A percentile compares a stretch with the other conserved stretches of the same genome.
phyloP scores from a whole-genome alignment of 257 asterid species.

The Solanum etuberosum region DNA sequence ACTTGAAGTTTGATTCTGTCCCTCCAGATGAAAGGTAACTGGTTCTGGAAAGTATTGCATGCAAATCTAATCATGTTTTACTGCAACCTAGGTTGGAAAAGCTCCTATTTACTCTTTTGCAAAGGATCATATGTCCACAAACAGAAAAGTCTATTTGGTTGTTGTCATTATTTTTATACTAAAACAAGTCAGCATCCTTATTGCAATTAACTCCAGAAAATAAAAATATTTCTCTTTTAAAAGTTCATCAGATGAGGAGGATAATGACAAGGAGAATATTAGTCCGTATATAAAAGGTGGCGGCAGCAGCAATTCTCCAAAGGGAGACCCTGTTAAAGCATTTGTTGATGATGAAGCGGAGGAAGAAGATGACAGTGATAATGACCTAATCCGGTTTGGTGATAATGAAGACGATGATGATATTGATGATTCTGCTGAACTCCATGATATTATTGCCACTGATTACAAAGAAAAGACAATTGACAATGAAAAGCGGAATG shows the following conservation, averaged over 20 bases:
- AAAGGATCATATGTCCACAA: background rate
- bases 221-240: constrained; percentile 3
- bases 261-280: constrained; percentile 58
- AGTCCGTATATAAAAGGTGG: constrained; percentile 25
- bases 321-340: constrained; percentile 58
- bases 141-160: background rate
- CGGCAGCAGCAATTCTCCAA: constrained; percentile 24
- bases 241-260: constrained; percentile 85
- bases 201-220: background rate
- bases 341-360: constrained; percentile 95
- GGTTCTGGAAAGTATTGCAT: background rate
- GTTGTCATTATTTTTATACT: background rate
- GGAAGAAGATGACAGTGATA: constrained; percentile 84
- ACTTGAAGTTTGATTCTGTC: constrained; percentile 71
- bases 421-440: constrained; percentile 60
- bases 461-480: constrained; percentile 44
- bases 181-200: background rate
- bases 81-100: background rate
- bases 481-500: constrained; percentile 66
- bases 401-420: constrained; percentile 75
- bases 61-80: background rate
- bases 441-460: constrained; percentile 73
- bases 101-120: background rate
- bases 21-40: constrained; percentile 56
- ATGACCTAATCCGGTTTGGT: constrained; percentile 36